Evolutionary conservation across 352 stramenopile species (phyloP).

Genomic region (Globisporangium parvum): DNA sequence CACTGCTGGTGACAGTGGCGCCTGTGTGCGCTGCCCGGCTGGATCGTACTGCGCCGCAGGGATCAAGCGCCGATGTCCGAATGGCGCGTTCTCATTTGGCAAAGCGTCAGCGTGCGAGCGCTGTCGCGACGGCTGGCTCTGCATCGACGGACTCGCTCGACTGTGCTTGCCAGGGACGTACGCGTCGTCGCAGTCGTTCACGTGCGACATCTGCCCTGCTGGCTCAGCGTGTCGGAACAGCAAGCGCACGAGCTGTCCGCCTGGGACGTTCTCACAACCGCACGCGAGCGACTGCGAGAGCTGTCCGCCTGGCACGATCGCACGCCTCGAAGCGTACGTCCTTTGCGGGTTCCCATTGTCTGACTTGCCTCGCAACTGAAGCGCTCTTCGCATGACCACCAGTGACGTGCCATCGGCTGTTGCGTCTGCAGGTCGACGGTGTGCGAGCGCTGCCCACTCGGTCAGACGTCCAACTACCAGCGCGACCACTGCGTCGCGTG

Average conservation of each 20-base stretch:
- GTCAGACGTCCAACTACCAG: slow-evolving; percentile 45
- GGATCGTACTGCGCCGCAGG: slow-evolving; percentile 52
- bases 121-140: slow-evolving; percentile 63
- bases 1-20: slow-evolving; percentile 12
- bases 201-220: slow-evolving; percentile 35
- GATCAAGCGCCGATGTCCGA: slow-evolving; percentile 40
- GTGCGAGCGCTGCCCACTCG: slow-evolving; percentile 35
- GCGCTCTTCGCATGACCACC: too few species aligned
- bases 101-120: slow-evolving; percentile 40
- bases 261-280: slow-evolving; percentile 34
- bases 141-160: slow-evolving; percentile 38
- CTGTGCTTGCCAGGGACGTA: slow-evolving; percentile 56
- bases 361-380: not conserved
- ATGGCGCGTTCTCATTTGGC: slow-evolving; percentile 54
- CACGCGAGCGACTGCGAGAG: slow-evolving; percentile 42
- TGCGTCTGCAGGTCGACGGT: slow-evolving; percentile 21
- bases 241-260: slow-evolving; percentile 32
- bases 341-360: too few species aligned
- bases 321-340: slow-evolving; percentile 28
- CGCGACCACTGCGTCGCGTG: slow-evolving; percentile 51
- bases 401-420: not conserved
- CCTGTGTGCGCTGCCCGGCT: slow-evolving; percentile 45
- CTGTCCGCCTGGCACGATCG: slow-evolving; percentile 57
- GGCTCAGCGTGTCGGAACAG: slow-evolving; percentile 58
- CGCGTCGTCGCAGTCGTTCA: slow-evolving; percentile 21